Evolutionary conservation across 352 stramenopile species (phyloP).

Genomic region (Globisporangium spinosum): DNA sequence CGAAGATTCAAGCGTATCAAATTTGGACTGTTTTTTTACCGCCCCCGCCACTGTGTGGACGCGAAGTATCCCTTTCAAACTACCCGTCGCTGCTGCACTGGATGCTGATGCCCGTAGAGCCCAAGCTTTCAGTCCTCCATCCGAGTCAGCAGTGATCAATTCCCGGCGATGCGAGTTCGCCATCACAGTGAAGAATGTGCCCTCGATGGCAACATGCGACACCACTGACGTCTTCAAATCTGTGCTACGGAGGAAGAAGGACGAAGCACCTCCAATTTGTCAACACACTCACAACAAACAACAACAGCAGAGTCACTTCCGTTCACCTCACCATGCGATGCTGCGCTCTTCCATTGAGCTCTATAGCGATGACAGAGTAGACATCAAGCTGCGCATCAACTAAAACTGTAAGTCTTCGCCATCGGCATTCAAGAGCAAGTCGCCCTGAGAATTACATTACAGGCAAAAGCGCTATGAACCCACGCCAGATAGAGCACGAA

Average conservation of each 20-base stretch:
- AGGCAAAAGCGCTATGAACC: slow-evolving; percentile 23
- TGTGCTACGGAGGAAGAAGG: slow-evolving; percentile 21
- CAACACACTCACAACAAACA: background rate
- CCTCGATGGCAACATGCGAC: slow-evolving; percentile 32
- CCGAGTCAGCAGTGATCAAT: slow-evolving; percentile 44
- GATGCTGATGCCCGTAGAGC: slow-evolving; percentile 26
- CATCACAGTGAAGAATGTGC: slow-evolving; percentile 31
- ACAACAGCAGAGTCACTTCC: background rate
- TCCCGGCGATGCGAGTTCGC: slow-evolving; percentile 40
- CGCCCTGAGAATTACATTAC: background rate
- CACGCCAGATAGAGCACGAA: slow-evolving; percentile 38
- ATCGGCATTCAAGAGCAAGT: background rate
- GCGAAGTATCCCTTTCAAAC: slow-evolving; percentile 48
- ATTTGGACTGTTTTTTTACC: slow-evolving; percentile 12
- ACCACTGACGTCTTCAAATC: slow-evolving; percentile 37
- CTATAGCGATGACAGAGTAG: slow-evolving; percentile 35
- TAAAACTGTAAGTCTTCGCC: background rate
- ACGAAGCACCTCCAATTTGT: background rate
- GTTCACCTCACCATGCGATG: slow-evolving; percentile 44
- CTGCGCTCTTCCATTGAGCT: slow-evolving; percentile 27
- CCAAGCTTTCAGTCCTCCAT: slow-evolving; percentile 57
- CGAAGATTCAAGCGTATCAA: background rate
- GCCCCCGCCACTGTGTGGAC: slow-evolving; percentile 37
- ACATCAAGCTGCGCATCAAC: slow-evolving; percentile 30
- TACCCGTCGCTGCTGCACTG: slow-evolving; percentile 21